Percentiles rank a stretch among this genome's conserved stretches.
These are phyloP conservation scores for Metschnikowia matae DNA, from an alignment of 805 yeast species.

Conservation along the genomic window DNA sequence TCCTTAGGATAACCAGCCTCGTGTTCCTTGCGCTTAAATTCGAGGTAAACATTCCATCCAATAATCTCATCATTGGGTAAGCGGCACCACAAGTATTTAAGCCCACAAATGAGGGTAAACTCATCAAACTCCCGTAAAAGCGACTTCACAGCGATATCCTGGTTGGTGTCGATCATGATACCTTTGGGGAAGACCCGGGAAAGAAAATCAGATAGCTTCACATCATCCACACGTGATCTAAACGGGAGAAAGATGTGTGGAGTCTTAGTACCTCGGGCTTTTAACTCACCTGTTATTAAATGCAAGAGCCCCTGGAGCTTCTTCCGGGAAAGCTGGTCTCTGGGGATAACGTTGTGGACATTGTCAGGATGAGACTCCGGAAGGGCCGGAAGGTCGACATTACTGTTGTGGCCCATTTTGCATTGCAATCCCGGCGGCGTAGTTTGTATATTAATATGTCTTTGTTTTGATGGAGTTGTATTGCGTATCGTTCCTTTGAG, in stretches of 20 bases:
- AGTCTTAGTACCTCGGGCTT: constrained; percentile 53
- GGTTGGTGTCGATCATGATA: constrained; percentile 28
- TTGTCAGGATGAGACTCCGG: constrained; percentile 10
- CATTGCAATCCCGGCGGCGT: not conserved
- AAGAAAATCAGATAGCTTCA: constrained; percentile 54
- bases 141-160: constrained; percentile 36
- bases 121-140: constrained; percentile 54
- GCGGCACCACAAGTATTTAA: constrained; percentile 85
- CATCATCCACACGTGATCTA: constrained; percentile 64
- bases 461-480: not conserved
- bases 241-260: constrained; percentile 77
- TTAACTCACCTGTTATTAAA: constrained; percentile 66
- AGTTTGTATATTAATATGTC: not conserved
- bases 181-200: constrained; percentile 58
- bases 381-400: constrained; percentile 16
- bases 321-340: constrained; percentile 52
- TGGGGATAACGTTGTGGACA: constrained; percentile 10
- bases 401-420: constrained; percentile 3
- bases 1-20: constrained; percentile 63
- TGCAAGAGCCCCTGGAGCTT: constrained; percentile 67
- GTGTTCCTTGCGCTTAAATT: constrained; percentile 61
- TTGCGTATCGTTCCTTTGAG: not conserved
- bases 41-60: constrained; percentile 80
- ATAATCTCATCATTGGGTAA: constrained; percentile 74
- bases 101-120: constrained; percentile 64